Base-by-base conservation (phyloP, 208 protist genomes). In the Leishmania lainsoni region DNA sequence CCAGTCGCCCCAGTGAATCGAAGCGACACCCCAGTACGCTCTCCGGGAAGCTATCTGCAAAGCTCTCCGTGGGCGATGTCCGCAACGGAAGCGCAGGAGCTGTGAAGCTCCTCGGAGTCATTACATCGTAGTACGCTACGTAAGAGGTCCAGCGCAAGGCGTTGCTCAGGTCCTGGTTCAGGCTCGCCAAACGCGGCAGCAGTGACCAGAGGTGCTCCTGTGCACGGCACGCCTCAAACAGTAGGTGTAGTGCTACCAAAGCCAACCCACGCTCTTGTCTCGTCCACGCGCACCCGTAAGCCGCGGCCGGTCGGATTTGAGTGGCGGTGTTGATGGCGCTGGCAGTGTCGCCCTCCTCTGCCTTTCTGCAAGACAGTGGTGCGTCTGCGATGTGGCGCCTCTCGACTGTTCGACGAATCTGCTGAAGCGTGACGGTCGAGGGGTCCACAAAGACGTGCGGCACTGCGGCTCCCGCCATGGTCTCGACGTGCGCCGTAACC, bases 171-270 rank as follows among this genome's bases (percentile, higher is more conserved):
- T 63, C 68, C 51, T 83, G 61, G 61, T 90, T 90, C 29, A 95
- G 63, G 22, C 75, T 51, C 10, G 89, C 88, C 16, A 96, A 78
- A 12, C 80, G 76, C 35, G 89, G 83, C 66, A 94, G 90, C 49
- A 93, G 76, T 49, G 58, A 51, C 90, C 91, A 95, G 32, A 91
- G 78, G 14, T 83, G 77, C 79, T 94, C 89, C 79, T 95, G 91
- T 58, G 93, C 51, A 16, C 87, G 90, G 66, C 88, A 91, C 48
- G 87, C 86, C 83, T 96, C 91, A 76, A 80, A 93, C 14, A 96
- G 76, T 39, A 94, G 79, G 76, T 96, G 93, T 20, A 96, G 79
- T 35, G 85, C 79, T 42, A 95, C 78, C 8, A 93, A 71, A 49
- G 78, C 70, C 26, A 92, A 68, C 6, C 86, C 91, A 56, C 86